Conservation (phyloP, 305 asterid species). For the Fraxinus baroniana region DNA sequence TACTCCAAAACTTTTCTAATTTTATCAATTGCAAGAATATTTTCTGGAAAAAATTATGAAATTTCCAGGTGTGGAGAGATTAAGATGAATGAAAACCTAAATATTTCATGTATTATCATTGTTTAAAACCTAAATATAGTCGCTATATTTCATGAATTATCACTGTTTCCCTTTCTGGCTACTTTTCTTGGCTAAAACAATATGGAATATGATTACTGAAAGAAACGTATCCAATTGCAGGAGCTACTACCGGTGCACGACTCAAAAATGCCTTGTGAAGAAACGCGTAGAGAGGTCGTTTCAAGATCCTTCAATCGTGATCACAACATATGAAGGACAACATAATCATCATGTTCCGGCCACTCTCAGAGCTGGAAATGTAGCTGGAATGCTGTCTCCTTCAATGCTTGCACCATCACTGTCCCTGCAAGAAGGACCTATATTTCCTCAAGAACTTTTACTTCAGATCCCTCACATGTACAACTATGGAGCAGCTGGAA, state of each 20-base stretch:
- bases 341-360: conserved; percentile 77
- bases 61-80: not conserved
- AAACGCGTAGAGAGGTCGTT: conserved; percentile 85
- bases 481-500: conserved; percentile 25
- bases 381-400: conserved; percentile 46
- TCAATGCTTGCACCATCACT: conserved; percentile 34
- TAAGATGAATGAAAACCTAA: not conserved
- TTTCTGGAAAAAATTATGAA: not conserved
- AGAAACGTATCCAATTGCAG: conserved; percentile 34
- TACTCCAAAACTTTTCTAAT: not conserved
- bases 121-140: not conserved
- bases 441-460: conserved; percentile 43
- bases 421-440: conserved; percentile 19
- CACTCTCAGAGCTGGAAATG: conserved; percentile 48
- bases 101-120: not conserved
- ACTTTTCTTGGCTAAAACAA: not conserved
- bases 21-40: not conserved
- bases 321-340: conserved; percentile 88
- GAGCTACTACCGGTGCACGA: conserved; percentile 87
- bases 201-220: not conserved
- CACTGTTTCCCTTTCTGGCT: not conserved
- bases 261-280: conserved; percentile 77
- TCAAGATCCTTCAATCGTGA: conserved; percentile 67
- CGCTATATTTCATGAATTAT: not conserved
- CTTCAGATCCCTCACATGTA: conserved; percentile 50